Evolutionary conservation across 2,329 filamentous ascomycete species (phyloP).

Genomic region (Aspergillus pseudotamarii): DNA sequence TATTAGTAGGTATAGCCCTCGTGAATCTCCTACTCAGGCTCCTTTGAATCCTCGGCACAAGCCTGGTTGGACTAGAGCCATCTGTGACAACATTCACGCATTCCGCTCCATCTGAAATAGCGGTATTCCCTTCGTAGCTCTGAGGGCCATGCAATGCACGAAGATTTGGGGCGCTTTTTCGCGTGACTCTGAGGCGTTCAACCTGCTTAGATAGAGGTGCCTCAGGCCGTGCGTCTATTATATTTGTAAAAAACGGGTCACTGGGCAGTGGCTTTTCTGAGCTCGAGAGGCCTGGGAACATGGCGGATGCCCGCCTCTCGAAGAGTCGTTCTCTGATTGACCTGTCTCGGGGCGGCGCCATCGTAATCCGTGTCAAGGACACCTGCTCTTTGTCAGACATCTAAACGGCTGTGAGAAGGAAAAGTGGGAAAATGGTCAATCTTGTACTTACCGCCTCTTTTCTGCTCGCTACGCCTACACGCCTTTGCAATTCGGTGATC

Average conservation of each 20-base stretch:
- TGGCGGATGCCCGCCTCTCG: conserved; percentile 18
- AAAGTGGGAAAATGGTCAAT: not conserved
- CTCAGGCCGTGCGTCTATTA: conserved; percentile 11
- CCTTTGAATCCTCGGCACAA: conserved; percentile 21
- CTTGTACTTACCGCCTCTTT: conserved; percentile 64
- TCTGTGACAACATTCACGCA: conserved; percentile 26
- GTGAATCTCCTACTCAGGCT: conserved; percentile 30
- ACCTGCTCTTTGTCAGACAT: conserved; percentile 17
- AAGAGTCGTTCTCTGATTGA: conserved; percentile 31
- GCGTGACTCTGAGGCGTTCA: conserved; percentile 14
- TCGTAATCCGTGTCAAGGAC: conserved; percentile 22
- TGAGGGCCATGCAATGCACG: conserved; percentile 17
- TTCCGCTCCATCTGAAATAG: conserved; percentile 22
- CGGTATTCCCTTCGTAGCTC: conserved; percentile 15
- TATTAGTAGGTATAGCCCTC: conserved; percentile 21
- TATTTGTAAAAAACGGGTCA: conserved; percentile 24
- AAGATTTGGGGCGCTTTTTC: conserved; percentile 23
- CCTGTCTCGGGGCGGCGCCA: conserved; percentile 17
- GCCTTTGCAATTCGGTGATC: conserved; percentile 81
- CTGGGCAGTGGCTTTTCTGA: conserved; percentile 36
- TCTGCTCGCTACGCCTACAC: conserved; percentile 80
- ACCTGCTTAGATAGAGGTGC: conserved; percentile 11
- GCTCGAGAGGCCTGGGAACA: conserved; percentile 1
- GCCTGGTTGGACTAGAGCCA: conserved; percentile 13
- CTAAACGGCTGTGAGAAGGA: not conserved